Evolutionary conservation across 345 rosid species (phyloP), one percentile per base, ranked within the genome.

Genomic region (Euphorbia peplus): DNA sequence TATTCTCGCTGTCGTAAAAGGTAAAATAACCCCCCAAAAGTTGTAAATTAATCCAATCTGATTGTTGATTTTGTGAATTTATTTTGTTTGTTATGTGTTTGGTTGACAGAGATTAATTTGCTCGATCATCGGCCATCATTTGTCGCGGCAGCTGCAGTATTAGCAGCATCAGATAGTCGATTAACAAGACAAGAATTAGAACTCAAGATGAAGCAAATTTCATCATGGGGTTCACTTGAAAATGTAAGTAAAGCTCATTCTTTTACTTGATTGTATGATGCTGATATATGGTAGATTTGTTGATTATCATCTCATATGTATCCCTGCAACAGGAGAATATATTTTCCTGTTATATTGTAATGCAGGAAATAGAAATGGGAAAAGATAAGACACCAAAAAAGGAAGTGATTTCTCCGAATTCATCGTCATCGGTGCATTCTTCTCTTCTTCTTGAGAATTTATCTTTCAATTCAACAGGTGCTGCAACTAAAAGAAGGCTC

Each of bases 81-180:
- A 3, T 4, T 7, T 28, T 30, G 52, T 15, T 10, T 19, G 25
- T 66, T 70, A 18, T 11, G 18, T 19, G 55, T 21, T 7, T 16
- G 66, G 68, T 19, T 22, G 7, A 3, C 83, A 93, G 98, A 82
- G 82, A 81, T 82, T 39, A 84, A 79, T 56, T 73, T 84, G 77
- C 72, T 82, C 76, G 83, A 86, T 71, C 74, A 80, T 86, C 83
- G 88, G 55, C 93, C 96, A 18, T 93, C 90, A 19, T 44, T 75
- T 28, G 75, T 93, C 67, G 96, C 98, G 19, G 90, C 86, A 29
- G 96, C 97, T n/a, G 84, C 87, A 58, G 80, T 76, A 29, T 70
- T 90, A 67, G 93, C 86, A 60, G 88, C 95, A 64, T 74, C 84
- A 30, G 76, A 78, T 72, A 54, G 28, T 55, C 66, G 63, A 63